Evolutionary conservation across 1,139 yeast genomes (phyloP).

Genomic region (Yamadazyma triangularis): DNA sequence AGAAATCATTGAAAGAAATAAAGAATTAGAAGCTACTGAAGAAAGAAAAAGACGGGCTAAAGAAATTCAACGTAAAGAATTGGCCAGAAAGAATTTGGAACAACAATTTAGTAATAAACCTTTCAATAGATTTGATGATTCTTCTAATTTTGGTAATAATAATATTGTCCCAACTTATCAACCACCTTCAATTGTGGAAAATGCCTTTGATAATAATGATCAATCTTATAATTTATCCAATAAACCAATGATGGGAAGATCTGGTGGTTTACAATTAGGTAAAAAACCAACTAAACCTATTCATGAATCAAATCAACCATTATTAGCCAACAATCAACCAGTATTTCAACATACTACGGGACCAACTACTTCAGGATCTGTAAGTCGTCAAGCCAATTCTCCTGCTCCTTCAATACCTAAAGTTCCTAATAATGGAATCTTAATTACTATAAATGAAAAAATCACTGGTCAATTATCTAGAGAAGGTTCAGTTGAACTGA

Average conservation of each 20-base stretch:
- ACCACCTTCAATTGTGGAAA: constrained; percentile 25
- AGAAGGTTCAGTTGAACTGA: constrained; percentile 71
- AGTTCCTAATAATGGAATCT: constrained; percentile 67
- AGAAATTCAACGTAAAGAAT: constrained; percentile 87
- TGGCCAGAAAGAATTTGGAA: constrained; percentile 55
- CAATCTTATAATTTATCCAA: constrained; percentile 6
- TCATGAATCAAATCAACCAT: constrained; percentile 39
- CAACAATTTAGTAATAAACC: constrained; percentile 9
- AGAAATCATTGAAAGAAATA: constrained; percentile 94
- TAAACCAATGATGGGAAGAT: constrained; percentile 39
- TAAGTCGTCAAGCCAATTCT: constrained; percentile 18
- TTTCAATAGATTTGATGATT: not conserved
- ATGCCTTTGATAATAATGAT: constrained; percentile 6
- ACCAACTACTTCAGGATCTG: constrained; percentile 9
- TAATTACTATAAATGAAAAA: constrained; percentile 74
- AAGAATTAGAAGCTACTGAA: constrained; percentile 95
- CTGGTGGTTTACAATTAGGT: constrained; percentile 80
- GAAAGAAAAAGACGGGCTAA: constrained; percentile 95
- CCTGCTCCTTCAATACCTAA: constrained; percentile 27
- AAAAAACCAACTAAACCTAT: constrained; percentile 39
- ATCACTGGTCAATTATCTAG: constrained; percentile 74
- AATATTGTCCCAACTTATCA: constrained; percentile 17
- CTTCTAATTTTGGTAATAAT: not conserved
- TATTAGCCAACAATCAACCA: constrained; percentile 23
- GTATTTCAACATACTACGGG: constrained; percentile 8